Base-by-base conservation (phyloP, 2,329 filamentous ascomycete species). In the Emergomyces orientalis region DNA sequence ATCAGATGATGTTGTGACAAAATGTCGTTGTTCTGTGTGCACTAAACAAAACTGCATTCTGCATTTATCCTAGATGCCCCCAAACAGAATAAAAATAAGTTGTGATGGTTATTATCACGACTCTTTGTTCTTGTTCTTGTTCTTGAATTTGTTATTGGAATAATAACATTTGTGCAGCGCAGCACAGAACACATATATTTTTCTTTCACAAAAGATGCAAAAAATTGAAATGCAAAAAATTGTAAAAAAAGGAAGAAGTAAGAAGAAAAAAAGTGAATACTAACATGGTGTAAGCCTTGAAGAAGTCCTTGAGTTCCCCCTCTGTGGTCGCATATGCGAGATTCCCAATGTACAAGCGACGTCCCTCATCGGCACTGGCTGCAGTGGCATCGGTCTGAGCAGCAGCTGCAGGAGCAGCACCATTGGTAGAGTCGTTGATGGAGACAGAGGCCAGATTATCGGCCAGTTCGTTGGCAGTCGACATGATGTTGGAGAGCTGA, bases 261-360 rank as follows among this genome's bases (percentile, higher is more conserved):
- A 25, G 32, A 25, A 32, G 11, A 7, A 27, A 14, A 41, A 17
- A 1, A 22, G 68, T 62, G 65, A 63, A 63, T 67, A 90, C 93
- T 86, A 86, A 99, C 94, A 99, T 91, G 84, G 94, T 89, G 86
- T 96, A 97, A 81, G 88, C 90, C 86, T 94, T 93, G 89, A 99
- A 99, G 86, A 99, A 99, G 74, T 94, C 90, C 86, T 95, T 96
- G 86, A 99, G 91, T 88, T 97, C 91, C 88, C 90, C 94, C 90
- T 97, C 94, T 80, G 91, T 96, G 88, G 94, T 97, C 88, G 93
- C 92, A 81, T 99, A 99, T 76, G 94, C 94, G 87, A 99, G 90
- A 86, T 99, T 99, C 85, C 94, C 94, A 84, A 99, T 97, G 84
- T 99, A 99, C 75, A 99, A 89, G 83, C 94, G 91, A 84, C 94